Base-by-base conservation (phyloP, 2,329 filamentous ascomycete species). In the Diplodia intermedia region DNA sequence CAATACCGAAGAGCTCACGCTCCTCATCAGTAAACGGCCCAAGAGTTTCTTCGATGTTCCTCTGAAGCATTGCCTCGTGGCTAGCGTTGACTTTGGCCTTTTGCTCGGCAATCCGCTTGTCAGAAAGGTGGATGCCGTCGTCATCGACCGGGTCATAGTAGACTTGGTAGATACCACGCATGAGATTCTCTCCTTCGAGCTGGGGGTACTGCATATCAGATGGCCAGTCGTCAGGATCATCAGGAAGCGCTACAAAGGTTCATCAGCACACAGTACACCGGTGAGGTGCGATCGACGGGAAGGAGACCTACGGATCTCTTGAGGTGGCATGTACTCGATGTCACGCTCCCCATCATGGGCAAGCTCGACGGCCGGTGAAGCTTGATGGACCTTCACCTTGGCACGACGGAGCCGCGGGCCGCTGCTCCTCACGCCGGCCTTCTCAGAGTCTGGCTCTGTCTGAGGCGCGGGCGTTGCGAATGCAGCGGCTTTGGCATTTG, bases 251-350 rank as follows among this genome's bases (percentile, higher is more conserved):
- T 71, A 69, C 8, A 12, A 18, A 63, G 20, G 14, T 11, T 29
- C 4, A 38, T 56, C 11, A 57, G 54, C 26, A 50, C 7, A 12
- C 26, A 23, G n/a, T 18, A 26, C 36, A 70, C 20, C n/a, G 14
- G 18, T 49, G 14, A 5, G 29, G n/a, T 40, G 4, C 50, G 31
- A 11, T 8, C 20, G 38, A 15, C 36, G 15, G 38, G 15, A 26
- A 55, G 36, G 60, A 26, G 4, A 43, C 69, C 23, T 62, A 70
- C 69, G 78, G 3, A 78, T 68, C 61, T 89, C 86, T 69, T 84
- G 89, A 0, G 93, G 92, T 6, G 94, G 93, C 77, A 93, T 93
- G 78, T 97, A 97, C 82, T 98, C 95, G 69, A 94, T 88, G 66
- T 97, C 94, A 31, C 89, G 88, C 54, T 91, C 88, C 31, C 86